Percentiles rank a stretch among this genome's conserved stretches.
These are phyloP conservation scores for Teunomyces lycoperdinae DNA, from an alignment of 805 yeast species.

Conservation along the genomic window DNA sequence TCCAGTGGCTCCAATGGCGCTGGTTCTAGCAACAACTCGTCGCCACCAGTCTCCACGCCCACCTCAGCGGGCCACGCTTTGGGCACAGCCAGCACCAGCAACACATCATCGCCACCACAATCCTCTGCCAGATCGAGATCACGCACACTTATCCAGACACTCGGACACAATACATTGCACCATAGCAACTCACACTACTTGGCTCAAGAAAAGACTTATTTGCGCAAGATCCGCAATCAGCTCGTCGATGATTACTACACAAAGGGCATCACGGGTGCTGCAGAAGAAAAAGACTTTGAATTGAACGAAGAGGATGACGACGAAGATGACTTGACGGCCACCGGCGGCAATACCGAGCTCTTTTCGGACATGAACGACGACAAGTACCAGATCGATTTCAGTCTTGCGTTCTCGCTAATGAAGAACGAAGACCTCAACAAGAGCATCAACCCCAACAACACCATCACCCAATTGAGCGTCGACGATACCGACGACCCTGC, in stretches of 20 bases:
- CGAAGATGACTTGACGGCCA: constrained; percentile 35
- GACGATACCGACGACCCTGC: constrained; percentile 44
- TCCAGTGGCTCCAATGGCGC: background rate
- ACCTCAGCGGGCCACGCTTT: background rate
- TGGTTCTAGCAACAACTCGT: background rate
- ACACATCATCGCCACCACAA: background rate
- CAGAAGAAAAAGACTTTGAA: constrained; percentile 23
- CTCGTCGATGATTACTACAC: constrained; percentile 70
- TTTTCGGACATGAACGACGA: constrained; percentile 43
- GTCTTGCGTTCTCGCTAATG: constrained; percentile 35
- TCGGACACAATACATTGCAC: constrained; percentile 11
- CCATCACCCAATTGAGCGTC: constrained; percentile 32
- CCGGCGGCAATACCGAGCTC: constrained; percentile 27
- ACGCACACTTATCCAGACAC: constrained; percentile 17
- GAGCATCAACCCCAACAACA: constrained; percentile 23
- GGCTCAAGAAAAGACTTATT: constrained; percentile 66
- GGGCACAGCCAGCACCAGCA: background rate
- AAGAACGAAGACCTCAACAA: constrained; percentile 17
- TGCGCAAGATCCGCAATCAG: constrained; percentile 60
- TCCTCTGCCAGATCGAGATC: constrained; percentile 12
- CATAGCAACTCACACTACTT: constrained; percentile 38
- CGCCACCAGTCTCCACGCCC: background rate
- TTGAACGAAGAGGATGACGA: constrained; percentile 23
- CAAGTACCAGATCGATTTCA: constrained; percentile 48
- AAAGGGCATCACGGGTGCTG: constrained; percentile 53